Conservation (phyloP, 2,329 filamentous ascomycete genomes). For the Coniochaeta sp. region DNA sequence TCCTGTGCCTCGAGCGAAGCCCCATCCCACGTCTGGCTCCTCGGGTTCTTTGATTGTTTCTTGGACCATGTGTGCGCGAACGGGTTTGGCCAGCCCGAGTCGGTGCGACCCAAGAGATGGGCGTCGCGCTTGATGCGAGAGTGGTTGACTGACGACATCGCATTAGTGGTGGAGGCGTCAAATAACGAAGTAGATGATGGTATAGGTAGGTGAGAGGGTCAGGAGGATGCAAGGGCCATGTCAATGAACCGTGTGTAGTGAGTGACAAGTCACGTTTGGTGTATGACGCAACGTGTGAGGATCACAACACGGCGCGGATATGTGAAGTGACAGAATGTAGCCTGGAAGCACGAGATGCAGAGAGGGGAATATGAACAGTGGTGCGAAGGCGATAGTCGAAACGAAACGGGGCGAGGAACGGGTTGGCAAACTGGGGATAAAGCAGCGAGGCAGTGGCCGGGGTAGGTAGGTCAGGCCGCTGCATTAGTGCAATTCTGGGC, state of each 20-base stretch:
- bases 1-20: slow-evolving; percentile 14
- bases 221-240: background rate
- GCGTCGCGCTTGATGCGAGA: slow-evolving; percentile 36
- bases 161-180: slow-evolving; percentile 4
- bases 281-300: background rate
- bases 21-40: slow-evolving; percentile 28
- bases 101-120: slow-evolving; percentile 31
- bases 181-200: background rate
- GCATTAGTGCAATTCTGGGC: background rate
- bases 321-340: background rate
- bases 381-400: background rate
- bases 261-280: background rate
- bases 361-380: background rate
- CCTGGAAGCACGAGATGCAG: background rate
- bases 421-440: background rate
- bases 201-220: background rate
- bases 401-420: background rate
- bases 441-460: background rate
- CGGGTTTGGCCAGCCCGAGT: slow-evolving; percentile 31
- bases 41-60: slow-evolving; percentile 11
- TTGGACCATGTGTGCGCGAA: slow-evolving; percentile 33
- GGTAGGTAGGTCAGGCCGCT: background rate
- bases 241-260: background rate
- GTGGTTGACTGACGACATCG: slow-evolving; percentile 32
- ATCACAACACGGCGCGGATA: background rate